Base-by-base conservation (phyloP, 441 rosid species). In the Populus tomentosa region DNA sequence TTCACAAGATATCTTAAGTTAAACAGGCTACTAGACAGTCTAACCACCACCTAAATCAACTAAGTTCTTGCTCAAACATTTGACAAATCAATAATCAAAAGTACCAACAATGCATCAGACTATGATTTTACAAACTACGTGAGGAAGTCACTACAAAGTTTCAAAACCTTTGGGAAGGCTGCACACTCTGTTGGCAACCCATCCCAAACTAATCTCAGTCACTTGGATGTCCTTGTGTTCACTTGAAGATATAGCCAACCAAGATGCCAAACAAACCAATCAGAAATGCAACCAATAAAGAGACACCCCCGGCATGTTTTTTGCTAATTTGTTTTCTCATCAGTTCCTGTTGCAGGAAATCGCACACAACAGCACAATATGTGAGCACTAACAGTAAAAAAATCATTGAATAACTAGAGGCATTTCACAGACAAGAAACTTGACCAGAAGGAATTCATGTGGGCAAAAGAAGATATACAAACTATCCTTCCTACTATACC, bases 211-310 rank as follows among this genome's bases (percentile, higher is more conserved):
- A 64, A 64, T 63, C 26, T 36, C 64, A n/a, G 75, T 76, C 69
- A 46, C 76, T 53, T 70, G 64, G 16, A 80, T 70, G 32, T 30
- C 32, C 32, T 30, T 30, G 32, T 30, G 79, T 76, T 76, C 80
- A 86, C 86, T 82, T 86, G 78, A 84, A 35, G 24, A 84, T 69
- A 85, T 84, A 89, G 80, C 92, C 93, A 61, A 86, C 67, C 67
- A 86, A 24, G 46, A 84, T 69, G 40, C 95, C 87, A 14, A 91
- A 82, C 5, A 89, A 73, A 78, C 84, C 91, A 66, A 88, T 78
- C 75, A 91, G 81, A 62, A 87, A 53, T 79, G 82, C 84, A 67
- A 86, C 67, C 70, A 81, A 38, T 70, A 86, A 33, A 21, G 93
- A 84, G 80, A 82, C 69, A 71, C 88, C 83, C 10, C 85, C 85